These are phyloP conservation scores for Monosporascus sp. DNA, from an alignment of 2,329 filamentous ascomycete genomes.

Conservation along the genomic window DNA sequence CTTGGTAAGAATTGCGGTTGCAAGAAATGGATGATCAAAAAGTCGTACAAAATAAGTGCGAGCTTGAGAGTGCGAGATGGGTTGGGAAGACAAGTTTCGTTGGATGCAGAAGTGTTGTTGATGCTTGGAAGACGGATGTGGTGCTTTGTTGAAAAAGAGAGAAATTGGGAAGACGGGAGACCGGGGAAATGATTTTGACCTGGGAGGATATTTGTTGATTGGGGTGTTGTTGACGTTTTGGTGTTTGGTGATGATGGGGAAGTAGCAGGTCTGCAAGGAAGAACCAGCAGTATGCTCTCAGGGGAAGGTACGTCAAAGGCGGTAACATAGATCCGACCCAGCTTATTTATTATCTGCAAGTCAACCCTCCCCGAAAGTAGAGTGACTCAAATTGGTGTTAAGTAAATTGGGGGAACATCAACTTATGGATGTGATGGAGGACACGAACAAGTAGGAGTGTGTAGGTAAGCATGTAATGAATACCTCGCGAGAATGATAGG, in stretches of 20 bases:
- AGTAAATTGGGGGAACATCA: neutral
- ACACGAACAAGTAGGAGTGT: neutral
- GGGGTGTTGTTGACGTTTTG: neutral
- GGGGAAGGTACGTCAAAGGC: neutral
- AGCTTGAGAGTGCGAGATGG: constrained; percentile 11
- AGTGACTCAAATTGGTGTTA: neutral
- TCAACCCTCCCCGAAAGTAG: neutral
- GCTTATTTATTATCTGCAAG: neutral
- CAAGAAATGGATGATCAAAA: constrained; percentile 30
- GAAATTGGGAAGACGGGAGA: neutral
- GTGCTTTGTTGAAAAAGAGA: neutral
- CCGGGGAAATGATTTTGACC: neutral
- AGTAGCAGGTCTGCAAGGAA: neutral
- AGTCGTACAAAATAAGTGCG: constrained; percentile 24
- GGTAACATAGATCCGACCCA: neutral
- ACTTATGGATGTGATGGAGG: neutral
- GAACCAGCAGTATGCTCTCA: neutral
- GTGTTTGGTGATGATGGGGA: neutral
- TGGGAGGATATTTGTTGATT: neutral
- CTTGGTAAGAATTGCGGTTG: constrained; percentile 25
- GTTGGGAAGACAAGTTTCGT: constrained; percentile 12
- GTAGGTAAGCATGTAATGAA: neutral
- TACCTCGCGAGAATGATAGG: neutral
- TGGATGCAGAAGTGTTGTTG: constrained; percentile 13
- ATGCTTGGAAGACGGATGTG: neutral